These are phyloP conservation scores for Acanthamoeba healyi DNA, from an alignment of 208 protist genomes.

Conservation along the genomic window DNA sequence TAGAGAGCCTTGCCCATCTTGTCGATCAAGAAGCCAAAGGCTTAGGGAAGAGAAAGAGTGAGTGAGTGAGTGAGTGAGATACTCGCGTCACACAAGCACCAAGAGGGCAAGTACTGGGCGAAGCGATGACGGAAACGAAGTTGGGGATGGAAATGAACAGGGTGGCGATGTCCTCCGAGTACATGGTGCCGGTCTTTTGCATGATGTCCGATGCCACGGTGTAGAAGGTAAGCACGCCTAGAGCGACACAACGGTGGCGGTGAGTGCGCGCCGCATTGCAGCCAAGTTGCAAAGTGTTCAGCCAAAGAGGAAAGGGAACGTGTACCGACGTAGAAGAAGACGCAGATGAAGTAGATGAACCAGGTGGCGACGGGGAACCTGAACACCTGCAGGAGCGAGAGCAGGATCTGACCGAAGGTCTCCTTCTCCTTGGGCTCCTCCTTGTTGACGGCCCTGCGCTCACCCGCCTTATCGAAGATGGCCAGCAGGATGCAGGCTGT, in stretches of 20 bases:
- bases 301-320: conserved; percentile 78
- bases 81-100: too few relatives aligned
- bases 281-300: too few relatives aligned
- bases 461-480: conserved; percentile 87
- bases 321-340: conserved; percentile 92
- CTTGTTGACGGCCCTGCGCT: not conserved
- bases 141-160: conserved; percentile 93
- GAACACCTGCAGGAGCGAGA: conserved; percentile 85
- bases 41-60: not conserved
- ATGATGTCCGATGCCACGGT: conserved; percentile 79
- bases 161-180: conserved; percentile 84
- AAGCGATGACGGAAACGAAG: conserved; percentile 91
- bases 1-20: conserved; percentile 91
- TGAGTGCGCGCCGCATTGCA: not conserved
- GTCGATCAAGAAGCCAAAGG: conserved; percentile 93
- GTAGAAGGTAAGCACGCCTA: conserved; percentile 77
- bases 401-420: not conserved
- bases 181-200: conserved; percentile 75
- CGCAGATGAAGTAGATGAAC: conserved; percentile 92
- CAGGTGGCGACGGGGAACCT: conserved; percentile 91
- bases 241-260: not conserved
- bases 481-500: conserved; percentile 88
- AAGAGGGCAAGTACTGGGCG: conserved; percentile 79
- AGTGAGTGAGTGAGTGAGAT: not conserved
- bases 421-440: not conserved